A percentile compares a stretch with the other conserved stretches of the same genome.
Evolutionary conservation across 2,329 filamentous ascomycete genomes (phyloP).

Genomic region (Ophiosphaerella korrae): DNA sequence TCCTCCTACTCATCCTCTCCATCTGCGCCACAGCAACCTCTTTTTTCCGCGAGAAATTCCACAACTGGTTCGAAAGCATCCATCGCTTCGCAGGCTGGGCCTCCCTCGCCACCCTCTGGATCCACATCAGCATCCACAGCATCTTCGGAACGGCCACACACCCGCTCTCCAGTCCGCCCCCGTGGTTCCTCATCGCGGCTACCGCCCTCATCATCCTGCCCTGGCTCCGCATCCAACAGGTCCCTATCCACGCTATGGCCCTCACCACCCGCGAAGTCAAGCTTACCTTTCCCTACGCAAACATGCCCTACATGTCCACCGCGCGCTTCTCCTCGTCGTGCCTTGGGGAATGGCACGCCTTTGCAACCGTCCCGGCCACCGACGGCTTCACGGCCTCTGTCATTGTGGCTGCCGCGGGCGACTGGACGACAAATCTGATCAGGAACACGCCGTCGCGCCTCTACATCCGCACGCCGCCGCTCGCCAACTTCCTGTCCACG

Average conservation of each 20-base stretch:
- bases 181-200: constrained; percentile 72
- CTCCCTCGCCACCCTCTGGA: constrained; percentile 34
- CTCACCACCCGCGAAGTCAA: constrained; percentile 75
- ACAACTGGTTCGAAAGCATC: constrained; percentile 43
- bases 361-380: constrained; percentile 40
- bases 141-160: neutral
- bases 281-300: constrained; percentile 56
- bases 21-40: constrained; percentile 36
- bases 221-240: constrained; percentile 73
- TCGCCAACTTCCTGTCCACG: constrained; percentile 24
- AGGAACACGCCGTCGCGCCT: constrained; percentile 13
- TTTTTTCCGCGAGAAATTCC: constrained; percentile 26
- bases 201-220: constrained; percentile 72
- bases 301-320: constrained; percentile 32
- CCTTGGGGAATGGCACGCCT: constrained; percentile 45
- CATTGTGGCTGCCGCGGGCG: constrained; percentile 41
- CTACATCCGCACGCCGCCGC: constrained; percentile 23
- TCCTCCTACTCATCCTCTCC: constrained; percentile 21
- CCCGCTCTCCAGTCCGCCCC: constrained; percentile 14
- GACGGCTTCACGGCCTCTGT: constrained; percentile 17
- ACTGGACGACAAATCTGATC: constrained; percentile 38
- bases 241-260: constrained; percentile 66
- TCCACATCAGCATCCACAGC: constrained; percentile 20
- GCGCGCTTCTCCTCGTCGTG: constrained; percentile 22
- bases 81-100: constrained; percentile 46